Evolutionary conservation across 805 yeast species (phyloP).

Genomic region (Starmerella powellii): DNA sequence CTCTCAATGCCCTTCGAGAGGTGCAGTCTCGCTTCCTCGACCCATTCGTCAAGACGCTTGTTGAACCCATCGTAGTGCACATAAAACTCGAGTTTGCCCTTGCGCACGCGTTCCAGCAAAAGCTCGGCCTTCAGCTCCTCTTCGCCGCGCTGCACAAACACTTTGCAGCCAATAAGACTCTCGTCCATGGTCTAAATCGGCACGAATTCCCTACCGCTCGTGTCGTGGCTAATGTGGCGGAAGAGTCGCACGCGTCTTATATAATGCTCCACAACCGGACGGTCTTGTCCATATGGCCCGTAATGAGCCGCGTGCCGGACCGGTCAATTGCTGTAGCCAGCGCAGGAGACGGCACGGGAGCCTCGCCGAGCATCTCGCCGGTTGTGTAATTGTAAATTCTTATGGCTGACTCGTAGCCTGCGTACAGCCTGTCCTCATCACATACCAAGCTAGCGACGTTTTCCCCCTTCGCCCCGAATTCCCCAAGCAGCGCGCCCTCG

Average conservation of each 20-base stretch:
- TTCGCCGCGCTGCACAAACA: constrained; percentile 69
- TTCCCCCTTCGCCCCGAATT: constrained; percentile 33
- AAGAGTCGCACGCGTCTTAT: too few relatives aligned
- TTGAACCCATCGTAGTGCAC: constrained; percentile 92
- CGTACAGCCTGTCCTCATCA: constrained; percentile 45
- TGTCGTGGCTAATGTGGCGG: neutral
- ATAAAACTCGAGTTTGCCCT: constrained; percentile 69
- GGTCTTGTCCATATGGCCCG: constrained; percentile 82
- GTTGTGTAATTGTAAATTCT: constrained; percentile 64
- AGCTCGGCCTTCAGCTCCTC: constrained; percentile 76
- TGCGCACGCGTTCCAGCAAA: constrained; percentile 58
- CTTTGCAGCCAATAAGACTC: constrained; percentile 57
- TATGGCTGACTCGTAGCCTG: constrained; percentile 77
- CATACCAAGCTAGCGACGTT: constrained; percentile 27
- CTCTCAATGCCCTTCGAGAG: constrained; percentile 53
- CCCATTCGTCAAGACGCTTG: constrained; percentile 96
- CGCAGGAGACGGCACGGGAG: constrained; percentile 49
- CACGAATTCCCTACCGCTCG: neutral
- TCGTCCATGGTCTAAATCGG: constrained; percentile 1
- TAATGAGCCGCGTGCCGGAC: constrained; percentile 66
- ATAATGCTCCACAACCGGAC: constrained; percentile 42
- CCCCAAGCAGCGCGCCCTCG: constrained; percentile 57
- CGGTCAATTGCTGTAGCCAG: constrained; percentile 62
- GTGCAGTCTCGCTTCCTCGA: constrained; percentile 58
- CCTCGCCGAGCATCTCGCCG: constrained; percentile 49